These are phyloP conservation scores for Paramyrothecium roridum DNA, from an alignment of 2,329 filamentous ascomycete genomes.

Conservation along the genomic window DNA sequence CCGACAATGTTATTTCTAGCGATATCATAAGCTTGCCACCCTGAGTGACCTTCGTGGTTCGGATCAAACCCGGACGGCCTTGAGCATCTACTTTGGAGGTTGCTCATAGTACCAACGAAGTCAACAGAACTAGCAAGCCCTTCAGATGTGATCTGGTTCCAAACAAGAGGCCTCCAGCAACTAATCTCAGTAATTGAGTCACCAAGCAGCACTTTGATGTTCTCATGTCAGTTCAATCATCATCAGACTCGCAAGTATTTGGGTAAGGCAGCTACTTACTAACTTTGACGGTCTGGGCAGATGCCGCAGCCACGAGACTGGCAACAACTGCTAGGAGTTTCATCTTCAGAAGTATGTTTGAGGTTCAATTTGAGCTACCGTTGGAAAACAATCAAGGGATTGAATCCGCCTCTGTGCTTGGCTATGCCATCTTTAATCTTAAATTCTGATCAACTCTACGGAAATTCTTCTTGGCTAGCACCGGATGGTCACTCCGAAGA, in stretches of 20 bases:
- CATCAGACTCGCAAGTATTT: neutral
- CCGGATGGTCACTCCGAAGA: too few relatives aligned
- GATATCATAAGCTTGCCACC: slow-evolving; percentile 2
- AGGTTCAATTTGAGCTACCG: too few relatives aligned
- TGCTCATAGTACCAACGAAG: slow-evolving; percentile 37
- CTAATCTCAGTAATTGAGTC: slow-evolving; percentile 42
- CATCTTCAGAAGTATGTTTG: neutral
- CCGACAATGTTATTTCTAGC: slow-evolving; percentile 33
- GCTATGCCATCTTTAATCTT: too few relatives aligned
- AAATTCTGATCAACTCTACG: too few relatives aligned
- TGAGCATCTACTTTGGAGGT: slow-evolving; percentile 34
- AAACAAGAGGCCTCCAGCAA: slow-evolving; percentile 39
- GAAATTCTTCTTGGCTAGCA: too few relatives aligned
- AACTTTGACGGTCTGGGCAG: neutral
- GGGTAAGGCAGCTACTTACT: neutral
- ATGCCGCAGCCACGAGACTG: neutral
- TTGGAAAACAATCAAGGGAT: too few relatives aligned
- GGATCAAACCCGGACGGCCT: slow-evolving; percentile 29
- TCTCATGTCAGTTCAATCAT: too few relatives aligned
- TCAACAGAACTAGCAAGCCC: slow-evolving; percentile 28
- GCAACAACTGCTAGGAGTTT: neutral
- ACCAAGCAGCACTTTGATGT: slow-evolving; percentile 25
- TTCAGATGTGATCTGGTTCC: slow-evolving; percentile 31
- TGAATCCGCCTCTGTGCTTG: too few relatives aligned
- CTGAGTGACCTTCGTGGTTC: slow-evolving; percentile 36